Evolutionary conservation across 352 stramenopile species (phyloP), one percentile per base, ranked within the genome.

Genomic region (Globisporangium irregulare): DNA sequence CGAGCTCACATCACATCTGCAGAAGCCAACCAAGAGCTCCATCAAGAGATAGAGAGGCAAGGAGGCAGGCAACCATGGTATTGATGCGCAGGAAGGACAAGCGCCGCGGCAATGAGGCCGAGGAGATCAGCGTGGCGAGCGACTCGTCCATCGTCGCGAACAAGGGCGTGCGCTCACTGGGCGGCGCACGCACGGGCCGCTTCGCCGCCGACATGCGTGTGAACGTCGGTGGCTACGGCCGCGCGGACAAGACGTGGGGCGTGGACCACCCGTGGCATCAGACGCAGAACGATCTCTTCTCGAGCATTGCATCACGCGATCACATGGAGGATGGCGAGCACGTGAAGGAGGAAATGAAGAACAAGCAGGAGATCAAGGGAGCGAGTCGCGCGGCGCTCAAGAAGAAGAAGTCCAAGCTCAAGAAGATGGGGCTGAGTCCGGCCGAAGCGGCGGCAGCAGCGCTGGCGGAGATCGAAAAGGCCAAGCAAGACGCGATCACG

Each of bases 131-230:
- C 4, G 84, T 91, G 43, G 81, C 79, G 22, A 91, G 83, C 51
- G 79, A 91, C 73, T 68, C 73, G 67, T 88, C 79, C 15, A 90
- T 92, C 56, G 75, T 80, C 9, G 76, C 81, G 32, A 92, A 82
- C 68, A 91, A 91, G 55, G 84, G 84, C 24, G 54, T 92, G 71
- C 81, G 82, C 4, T 90, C 82, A 18, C 58, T 92, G 43, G 64
- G 73, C 22, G 73, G 73, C 24, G 81, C 79, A 38, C 80, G 80
- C 59, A 78, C 80, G 0, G 86, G 86, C 18, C 83, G 84, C 27
- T 93, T 93, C 59, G 86, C 86, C 29, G 86, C 86, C 59, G 86
- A 93, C 71, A 93, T 93, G 86, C 86, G 86, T 62, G 74, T 88
- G 27, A 82, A 78, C 27, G 73, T 91, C 8, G 83, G 86, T 29